Base-by-base conservation (phyloP, 2,329 filamentous ascomycete genomes). In the Diaporthe aspalathi region DNA sequence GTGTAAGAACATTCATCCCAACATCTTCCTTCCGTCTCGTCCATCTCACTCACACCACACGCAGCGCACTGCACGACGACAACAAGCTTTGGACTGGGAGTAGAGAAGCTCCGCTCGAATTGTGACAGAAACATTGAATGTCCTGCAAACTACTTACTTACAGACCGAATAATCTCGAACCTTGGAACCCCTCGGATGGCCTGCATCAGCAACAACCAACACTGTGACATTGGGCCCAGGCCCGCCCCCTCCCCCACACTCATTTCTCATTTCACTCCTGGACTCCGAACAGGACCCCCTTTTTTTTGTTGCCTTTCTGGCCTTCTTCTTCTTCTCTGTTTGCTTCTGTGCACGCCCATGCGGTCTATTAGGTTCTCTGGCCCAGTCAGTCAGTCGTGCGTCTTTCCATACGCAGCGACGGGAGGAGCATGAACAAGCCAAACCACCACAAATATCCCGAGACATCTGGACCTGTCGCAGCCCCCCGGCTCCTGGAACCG, bases 221-320 rank as follows among this genome's bases (percentile, higher is more conserved):
- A 49, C 57, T 22, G 57, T 63, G 57, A n/a, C 57, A 63, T 56
- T 67, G 24, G 38, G 43, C 2, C 65, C 29, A 35, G 66, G 49
- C 52, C 66, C 66, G 40, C n/a, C 65, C 66, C 27, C 38, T 47
- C 66, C 52, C 66, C 66, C 66, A 68, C 52, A 45, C 52, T 68
- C 66, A 68, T 68, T 57, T 68, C 66, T 38, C 66, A 63, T 49
- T 6, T 63, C 20, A 35, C 60, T 63, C 43, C 20, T 24, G 49
- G 54, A 14, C 60, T 16, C 29, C 20, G 38, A 22, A 22, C 22
- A n/a, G 17, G 50, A 40, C 66, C 66, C 66, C 66, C 35, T 49
- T 67, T 67, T 67, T 17, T n/a, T n/a, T n/a, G n/a, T n/a, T n/a
- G n/a, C n/a, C 40, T 29, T 67, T 66, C 17, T 32, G 5, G 8